These are phyloP conservation scores for Nothomitra cinnamomea DNA, from an alignment of 2,329 filamentous ascomycete species.

Conservation along the genomic window DNA sequence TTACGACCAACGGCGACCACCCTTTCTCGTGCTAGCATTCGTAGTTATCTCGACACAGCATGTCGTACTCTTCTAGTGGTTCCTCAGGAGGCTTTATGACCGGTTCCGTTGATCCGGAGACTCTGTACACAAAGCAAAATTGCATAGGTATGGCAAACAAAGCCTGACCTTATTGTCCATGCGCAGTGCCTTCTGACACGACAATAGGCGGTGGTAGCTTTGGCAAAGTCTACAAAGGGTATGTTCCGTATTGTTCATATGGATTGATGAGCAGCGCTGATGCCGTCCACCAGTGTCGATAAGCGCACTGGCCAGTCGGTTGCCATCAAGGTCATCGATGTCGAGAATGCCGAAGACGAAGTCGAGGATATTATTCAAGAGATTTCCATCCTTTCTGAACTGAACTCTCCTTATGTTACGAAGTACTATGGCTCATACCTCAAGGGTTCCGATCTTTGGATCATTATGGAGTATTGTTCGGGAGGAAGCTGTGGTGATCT, in stretches of 20 bases:
- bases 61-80: neutral
- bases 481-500: slow-evolving; percentile 92
- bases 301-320: slow-evolving; percentile 85
- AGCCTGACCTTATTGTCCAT: neutral
- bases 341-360: slow-evolving; percentile 97
- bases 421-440: slow-evolving; percentile 96
- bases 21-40: neutral
- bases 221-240: slow-evolving; percentile 98
- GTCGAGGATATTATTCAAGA: slow-evolving; percentile 99
- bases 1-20: neutral
- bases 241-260: slow-evolving; percentile 16
- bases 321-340: slow-evolving; percentile 96
- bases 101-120: slow-evolving; percentile 61
- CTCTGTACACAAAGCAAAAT: slow-evolving; percentile 82
- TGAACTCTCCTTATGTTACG: slow-evolving; percentile 91
- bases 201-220: slow-evolving; percentile 78
- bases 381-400: slow-evolving; percentile 89
- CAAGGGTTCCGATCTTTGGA: slow-evolving; percentile 94
- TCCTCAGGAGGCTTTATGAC: slow-evolving; percentile 14
- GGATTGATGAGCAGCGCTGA: neutral
- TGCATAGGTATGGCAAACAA: slow-evolving; percentile 49
- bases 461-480: slow-evolving; percentile 98
- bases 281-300: slow-evolving; percentile 49
- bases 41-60: neutral
- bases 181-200: neutral